Evolutionary conservation across 345 rosid species (phyloP), one percentile per base, ranked within the genome.

Genomic region (Pistacia atlantica): DNA sequence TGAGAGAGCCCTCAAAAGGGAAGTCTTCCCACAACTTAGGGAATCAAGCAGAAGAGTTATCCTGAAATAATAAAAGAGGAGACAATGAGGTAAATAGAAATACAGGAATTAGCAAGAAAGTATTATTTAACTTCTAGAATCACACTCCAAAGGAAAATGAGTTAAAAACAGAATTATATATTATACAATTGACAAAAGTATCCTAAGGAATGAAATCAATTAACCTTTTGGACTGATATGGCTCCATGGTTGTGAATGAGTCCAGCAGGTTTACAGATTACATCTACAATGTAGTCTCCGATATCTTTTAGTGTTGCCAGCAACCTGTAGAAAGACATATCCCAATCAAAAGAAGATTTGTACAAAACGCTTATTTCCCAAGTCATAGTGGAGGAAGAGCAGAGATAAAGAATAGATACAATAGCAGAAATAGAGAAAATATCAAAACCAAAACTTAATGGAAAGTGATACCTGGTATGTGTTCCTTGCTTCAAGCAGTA

Each of bases 191-290:
- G 28, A 25, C 31, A 73, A 69, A 42, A 58, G 10, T 84, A 92
- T 97, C 99, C 93, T 95, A 31, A 11, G 98, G 98, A 80, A 96
- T 93, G 86, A 96, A 96, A 79, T 96, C 99, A 77, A 93, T 93
- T 48, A 96, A 82, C 99, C 99, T 90, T 96, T 97, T 13, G 98
- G 99, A 77, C 91, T 85, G 75, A 96, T 71, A 92, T 80, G 78
- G 92, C 99, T 70, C 99, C 98, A 31, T 96, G 92, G 79, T 93
- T 93, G 79, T 90, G 91, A 67, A 93, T 92, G 74, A 78, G 80
- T 65, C 81, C 85, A 16, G 91, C 86, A 33, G 97, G 95, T 79
- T 90, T 93, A 78, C 89, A 90, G 75, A 96, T 80, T 52, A 93
- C 85, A 83, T 92, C 91, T 35, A 91, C 98, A 8, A 93, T 92